A percentile compares a stretch with the other conserved stretches of the same genome.
These are phyloP conservation scores for Ustilago xerochloae DNA, from an alignment of 1,284 basidiomycete species.

Conservation along the genomic window DNA sequence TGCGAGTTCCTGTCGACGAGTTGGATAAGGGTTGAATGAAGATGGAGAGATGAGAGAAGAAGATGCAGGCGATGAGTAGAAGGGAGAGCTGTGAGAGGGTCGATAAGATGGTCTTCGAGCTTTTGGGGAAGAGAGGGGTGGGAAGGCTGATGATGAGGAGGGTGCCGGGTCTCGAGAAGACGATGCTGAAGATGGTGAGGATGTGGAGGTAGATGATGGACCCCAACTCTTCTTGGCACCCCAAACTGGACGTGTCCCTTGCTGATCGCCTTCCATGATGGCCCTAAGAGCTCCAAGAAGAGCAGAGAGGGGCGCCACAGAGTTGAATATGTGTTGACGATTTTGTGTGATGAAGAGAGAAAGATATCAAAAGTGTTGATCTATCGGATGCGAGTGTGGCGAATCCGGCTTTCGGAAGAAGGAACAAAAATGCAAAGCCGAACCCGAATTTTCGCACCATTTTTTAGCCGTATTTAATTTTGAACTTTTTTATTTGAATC, in stretches of 20 bases:
- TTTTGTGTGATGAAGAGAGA: background rate
- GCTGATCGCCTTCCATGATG: conserved; percentile 13
- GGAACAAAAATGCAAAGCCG: conserved; percentile 35
- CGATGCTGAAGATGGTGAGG: conserved; percentile 10
- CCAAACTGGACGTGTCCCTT: conserved; percentile 13
- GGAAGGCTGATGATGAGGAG: conserved; percentile 25
- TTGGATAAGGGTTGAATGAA: conserved; percentile 49
- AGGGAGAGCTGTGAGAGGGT: background rate
- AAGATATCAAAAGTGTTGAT: conserved; percentile 3
- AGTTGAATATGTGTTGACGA: background rate
- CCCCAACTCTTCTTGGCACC: conserved; percentile 24
- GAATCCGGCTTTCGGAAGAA: conserved; percentile 13
- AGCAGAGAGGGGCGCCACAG: background rate
- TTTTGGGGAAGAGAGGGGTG: conserved; percentile 27
- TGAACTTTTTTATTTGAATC: background rate
- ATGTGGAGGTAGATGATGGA: background rate
- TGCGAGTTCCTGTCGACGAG: conserved; percentile 41
- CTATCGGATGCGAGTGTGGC: conserved; percentile 3
- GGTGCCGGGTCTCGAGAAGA: conserved; percentile 16
- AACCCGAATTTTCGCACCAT: no score
- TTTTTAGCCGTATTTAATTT: conserved; percentile 13
- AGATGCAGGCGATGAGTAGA: background rate
- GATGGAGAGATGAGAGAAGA: conserved; percentile 31
- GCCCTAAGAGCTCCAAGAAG: background rate
- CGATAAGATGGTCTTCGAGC: conserved; percentile 13